phyloP scores from a whole-genome alignment of 352 stramenopile genomes.

The Pythium periplocum region DNA sequence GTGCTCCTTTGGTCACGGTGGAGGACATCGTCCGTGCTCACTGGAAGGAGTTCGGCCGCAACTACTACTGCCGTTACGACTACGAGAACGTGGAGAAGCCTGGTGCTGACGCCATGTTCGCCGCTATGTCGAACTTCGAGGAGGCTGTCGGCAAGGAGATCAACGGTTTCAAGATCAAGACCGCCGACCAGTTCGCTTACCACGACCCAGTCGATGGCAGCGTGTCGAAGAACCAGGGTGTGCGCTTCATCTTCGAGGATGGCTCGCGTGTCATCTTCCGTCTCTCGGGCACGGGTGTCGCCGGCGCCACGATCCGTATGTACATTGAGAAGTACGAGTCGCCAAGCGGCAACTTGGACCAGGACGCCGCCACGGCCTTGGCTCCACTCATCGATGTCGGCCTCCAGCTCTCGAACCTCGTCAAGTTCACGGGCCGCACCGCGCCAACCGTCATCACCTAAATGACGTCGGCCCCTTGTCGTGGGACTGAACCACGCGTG shows the following conservation, averaged over 20 bases:
- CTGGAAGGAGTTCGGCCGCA: constrained; percentile 96
- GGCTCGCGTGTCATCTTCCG: constrained; percentile 96
- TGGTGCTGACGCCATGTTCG: constrained; percentile 69
- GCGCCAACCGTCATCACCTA: constrained; percentile 97
- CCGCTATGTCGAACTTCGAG: constrained; percentile 67
- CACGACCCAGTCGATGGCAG: constrained; percentile 97
- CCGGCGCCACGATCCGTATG: constrained; percentile 97
- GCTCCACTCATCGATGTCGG: constrained; percentile 90
- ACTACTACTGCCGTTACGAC: constrained; percentile 99
- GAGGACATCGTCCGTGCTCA: constrained; percentile 95
- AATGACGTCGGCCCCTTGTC: constrained; percentile 16
- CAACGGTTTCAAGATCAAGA: constrained; percentile 76
- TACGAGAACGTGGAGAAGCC: constrained; percentile 98
- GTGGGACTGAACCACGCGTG: no score
- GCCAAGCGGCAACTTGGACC: constrained; percentile 75
- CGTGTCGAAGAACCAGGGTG: constrained; percentile 94
- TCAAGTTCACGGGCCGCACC: constrained; percentile 91
- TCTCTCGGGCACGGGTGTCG: constrained; percentile 96
- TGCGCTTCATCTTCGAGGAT: constrained; percentile 95
- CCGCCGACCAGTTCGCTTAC: constrained; percentile 98
- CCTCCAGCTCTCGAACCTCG: constrained; percentile 90
- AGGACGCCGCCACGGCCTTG: constrained; percentile 74
- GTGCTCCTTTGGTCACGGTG: constrained; percentile 91
- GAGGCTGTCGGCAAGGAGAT: constrained; percentile 58
- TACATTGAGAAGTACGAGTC: constrained; percentile 99